phyloP scores from a whole-genome alignment of 1,284 basidiomycete species.

The Trichosporon coremiiforme region DNA sequence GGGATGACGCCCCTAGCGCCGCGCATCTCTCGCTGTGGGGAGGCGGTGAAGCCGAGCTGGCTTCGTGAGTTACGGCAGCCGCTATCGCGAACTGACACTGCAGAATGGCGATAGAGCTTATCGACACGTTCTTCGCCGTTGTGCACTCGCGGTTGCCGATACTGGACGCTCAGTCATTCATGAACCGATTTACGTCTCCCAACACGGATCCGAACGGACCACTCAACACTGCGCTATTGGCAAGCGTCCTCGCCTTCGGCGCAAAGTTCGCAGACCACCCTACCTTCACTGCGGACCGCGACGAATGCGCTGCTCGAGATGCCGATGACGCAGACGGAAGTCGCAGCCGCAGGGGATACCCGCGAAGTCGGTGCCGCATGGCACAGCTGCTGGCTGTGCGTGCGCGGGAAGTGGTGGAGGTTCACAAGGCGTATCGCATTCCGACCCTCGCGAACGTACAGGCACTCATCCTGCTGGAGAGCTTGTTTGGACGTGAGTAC shows the following conservation, averaged over 20 bases:
- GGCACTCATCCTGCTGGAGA: slow-evolving; percentile 46
- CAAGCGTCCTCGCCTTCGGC: slow-evolving; percentile 88
- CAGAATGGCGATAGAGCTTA: slow-evolving; percentile 81
- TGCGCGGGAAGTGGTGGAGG: slow-evolving; percentile 79
- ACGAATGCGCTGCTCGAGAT: slow-evolving; percentile 56
- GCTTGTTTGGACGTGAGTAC: slow-evolving; percentile 47
- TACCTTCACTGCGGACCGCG: slow-evolving; percentile 73
- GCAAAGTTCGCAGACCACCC: slow-evolving; percentile 88
- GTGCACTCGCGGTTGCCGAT: slow-evolving; percentile 79
- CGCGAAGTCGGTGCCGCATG: slow-evolving; percentile 64
- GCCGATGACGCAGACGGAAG: slow-evolving; percentile 23
- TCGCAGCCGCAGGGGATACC: slow-evolving; percentile 22
- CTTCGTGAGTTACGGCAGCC: slow-evolving; percentile 27
- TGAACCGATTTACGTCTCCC: slow-evolving; percentile 57
- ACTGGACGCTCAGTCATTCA: slow-evolving; percentile 74
- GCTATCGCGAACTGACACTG: not conserved
- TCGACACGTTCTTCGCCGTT: slow-evolving; percentile 73
- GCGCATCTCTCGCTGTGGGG: slow-evolving; percentile 39
- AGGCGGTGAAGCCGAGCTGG: slow-evolving; percentile 33
- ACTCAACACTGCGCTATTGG: slow-evolving; percentile 72
- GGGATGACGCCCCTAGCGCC: slow-evolving; percentile 45
- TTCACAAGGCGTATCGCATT: slow-evolving; percentile 76
- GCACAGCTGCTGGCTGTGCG: slow-evolving; percentile 76
- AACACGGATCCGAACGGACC: slow-evolving; percentile 53
- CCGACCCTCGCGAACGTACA: slow-evolving; percentile 74